phyloP scores from a whole-genome alignment of 2,329 filamentous ascomycete species.

The Parafenestella ontariensis region DNA sequence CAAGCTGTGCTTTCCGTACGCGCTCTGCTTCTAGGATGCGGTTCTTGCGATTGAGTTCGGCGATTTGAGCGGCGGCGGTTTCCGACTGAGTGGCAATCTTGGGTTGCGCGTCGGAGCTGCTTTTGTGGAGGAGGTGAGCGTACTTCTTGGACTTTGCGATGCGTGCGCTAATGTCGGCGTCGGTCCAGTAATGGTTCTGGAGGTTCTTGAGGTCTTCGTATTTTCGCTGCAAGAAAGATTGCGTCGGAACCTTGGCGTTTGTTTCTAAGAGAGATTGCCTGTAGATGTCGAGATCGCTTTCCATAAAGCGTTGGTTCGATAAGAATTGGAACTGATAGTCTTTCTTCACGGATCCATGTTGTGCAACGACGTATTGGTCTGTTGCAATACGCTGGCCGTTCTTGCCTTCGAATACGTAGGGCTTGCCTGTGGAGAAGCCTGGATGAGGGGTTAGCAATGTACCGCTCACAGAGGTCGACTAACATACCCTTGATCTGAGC shows the following conservation, averaged over 20 bases:
- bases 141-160: conserved; percentile 69
- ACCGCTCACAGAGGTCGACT: background rate
- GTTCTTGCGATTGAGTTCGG: conserved; percentile 83
- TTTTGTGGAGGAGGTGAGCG: conserved; percentile 64
- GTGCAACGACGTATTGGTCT: conserved; percentile 81
- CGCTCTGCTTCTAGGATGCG: conserved; percentile 84
- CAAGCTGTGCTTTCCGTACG: conserved; percentile 87
- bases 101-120: conserved; percentile 67
- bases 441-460: conserved; percentile 28
- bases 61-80: conserved; percentile 80
- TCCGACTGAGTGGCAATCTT: conserved; percentile 61
- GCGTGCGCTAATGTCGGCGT: conserved; percentile 81
- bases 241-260: conserved; percentile 75
- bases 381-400: conserved; percentile 81
- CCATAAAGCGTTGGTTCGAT: conserved; percentile 85
- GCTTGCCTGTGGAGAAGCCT: conserved; percentile 80
- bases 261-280: conserved; percentile 74
- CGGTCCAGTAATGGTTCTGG: conserved; percentile 81
- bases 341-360: conserved; percentile 82
- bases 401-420: conserved; percentile 79
- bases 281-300: conserved; percentile 83
- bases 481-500: conserved; percentile 79
- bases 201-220: conserved; percentile 81
- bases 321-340: conserved; percentile 91
- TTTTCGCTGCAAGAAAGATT: conserved; percentile 71